Base-by-base conservation (phyloP, 306 rosid species). In the Malus orientalis region DNA sequence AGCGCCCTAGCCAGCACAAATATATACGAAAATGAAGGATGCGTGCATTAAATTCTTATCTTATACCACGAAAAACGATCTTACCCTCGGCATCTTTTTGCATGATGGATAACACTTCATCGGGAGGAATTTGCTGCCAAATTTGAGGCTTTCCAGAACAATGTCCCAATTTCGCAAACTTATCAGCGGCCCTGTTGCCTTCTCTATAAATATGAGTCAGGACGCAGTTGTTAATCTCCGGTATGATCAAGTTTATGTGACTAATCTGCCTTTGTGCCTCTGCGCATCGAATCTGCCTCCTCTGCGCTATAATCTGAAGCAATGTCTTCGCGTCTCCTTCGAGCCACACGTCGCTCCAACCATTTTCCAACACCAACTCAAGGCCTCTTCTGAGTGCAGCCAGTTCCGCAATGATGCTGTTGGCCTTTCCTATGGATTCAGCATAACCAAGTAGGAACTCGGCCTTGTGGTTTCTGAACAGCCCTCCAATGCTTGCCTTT, bases 171-270 rank as follows among this genome's bases (percentile, higher is more conserved):
- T 88, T 81, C 71, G 95, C 97, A 71, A 91, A 87, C 54, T 77
- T 91, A 80, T 91, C 81, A 19, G 97, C 97, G 4, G 86, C 89
- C 59, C 91, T 81, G 67, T 91, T 91, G 4, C 97, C 95, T 78
- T 91, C 95, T 80, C 93, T 89, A 57, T 86, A 89, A 10, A 88
- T 63, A 33, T 89, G 91, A 74, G 80, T 88, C 33, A 88, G 79
- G 16, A 71, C 13, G 57, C 80, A 84, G 42, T 88, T 76, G n/a
- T 85, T 29, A 10, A 91, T 73, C 51, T 81, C 89, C 11, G 82
- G 79, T 1, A 91, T 53, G 15, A 91, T 76, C 2, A 86, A 84
- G 62, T 85, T 84, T 79, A 89, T 85, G 4, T 85, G 45, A 80
- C 86, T 74, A 3, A 89, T 25, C 42, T 89, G 89, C 53, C 74